Evolutionary conservation across 108 stramenopile genomes (phyloP), one percentile per base, ranked within the genome.

Genomic region (Fistulifera solaris): DNA sequence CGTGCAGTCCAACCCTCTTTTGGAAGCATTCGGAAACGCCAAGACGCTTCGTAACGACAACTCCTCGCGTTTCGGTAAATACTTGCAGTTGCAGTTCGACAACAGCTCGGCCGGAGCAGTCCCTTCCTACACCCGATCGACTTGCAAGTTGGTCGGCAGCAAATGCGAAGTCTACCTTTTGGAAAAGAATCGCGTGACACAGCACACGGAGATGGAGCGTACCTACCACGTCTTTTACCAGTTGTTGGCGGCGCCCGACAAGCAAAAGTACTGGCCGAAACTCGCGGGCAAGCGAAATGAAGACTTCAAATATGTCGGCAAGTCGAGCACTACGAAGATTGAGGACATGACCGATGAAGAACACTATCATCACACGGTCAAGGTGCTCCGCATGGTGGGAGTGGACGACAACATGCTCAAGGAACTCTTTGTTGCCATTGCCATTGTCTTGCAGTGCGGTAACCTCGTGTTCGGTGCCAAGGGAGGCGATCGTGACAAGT

Each of bases 161-260:
- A 78, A 64, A 48, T 82, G 80, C 55, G 79, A 76, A 19, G 81
- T 79, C 0, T 99, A 98, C 65, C 78, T 99, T n/a, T 71, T 99
- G 17, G 98, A 99, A 67, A 99, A 99, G 77, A 87, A 87, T 53
- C 78, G 98, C 44, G 94, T 99, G 31, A 89, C 85, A 8, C 58
- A 63, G 22, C 86, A 85, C 53, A 80, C 91, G 28, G 72, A 89
- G 54, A 87, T 82, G 2, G 98, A 99, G 72, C 67, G 98, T 40
- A 99, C 97, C 61, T 99, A 93, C 71, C 98, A 99, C 69, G 82
- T 96, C 27, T 99, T 99, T 59, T 99, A 99, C 69, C 95, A 98
- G 69, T 62, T 97, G n/a, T 53, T 94, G 11, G 75, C 78, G 15
- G 89, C 92, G 26, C 75, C 83, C 15, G 80, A 85, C 21, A 67